A percentile compares a stretch with the other conserved stretches of the same genome.
Evolutionary conservation across 129 eudicot genomes (phyloP).

Genomic region (Tagetes erecta): DNA sequence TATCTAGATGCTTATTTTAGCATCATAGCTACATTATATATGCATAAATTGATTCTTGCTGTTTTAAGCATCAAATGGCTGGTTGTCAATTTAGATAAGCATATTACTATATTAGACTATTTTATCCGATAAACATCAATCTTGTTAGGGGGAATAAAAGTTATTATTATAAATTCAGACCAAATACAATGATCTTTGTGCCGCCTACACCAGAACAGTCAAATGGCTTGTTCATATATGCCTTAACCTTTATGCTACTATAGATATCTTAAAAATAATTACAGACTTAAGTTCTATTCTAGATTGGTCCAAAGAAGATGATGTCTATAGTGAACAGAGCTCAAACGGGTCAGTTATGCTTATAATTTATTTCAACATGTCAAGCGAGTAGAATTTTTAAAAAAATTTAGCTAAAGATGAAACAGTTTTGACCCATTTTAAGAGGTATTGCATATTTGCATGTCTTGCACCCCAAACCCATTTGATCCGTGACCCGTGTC

Average conservation of each 20-base stretch:
- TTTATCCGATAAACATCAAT: slow-evolving; percentile 24
- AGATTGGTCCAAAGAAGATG: slow-evolving; percentile 22
- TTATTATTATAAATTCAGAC: slow-evolving; percentile 19
- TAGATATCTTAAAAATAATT: slow-evolving; percentile 12
- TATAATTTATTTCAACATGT: background rate
- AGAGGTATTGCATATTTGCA: background rate
- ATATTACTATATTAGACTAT: slow-evolving; percentile 24
- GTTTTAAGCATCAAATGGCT: slow-evolving; percentile 31
- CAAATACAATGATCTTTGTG: slow-evolving; percentile 12
- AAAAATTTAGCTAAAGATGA: background rate
- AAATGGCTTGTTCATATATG: slow-evolving; percentile 15
- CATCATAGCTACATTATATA: slow-evolving; percentile 35
- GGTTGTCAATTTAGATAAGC: slow-evolving; percentile 27
- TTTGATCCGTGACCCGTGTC: background rate
- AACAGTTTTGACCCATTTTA: background rate
- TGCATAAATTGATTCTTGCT: slow-evolving; percentile 32
- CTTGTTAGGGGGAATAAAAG: slow-evolving; percentile 10
- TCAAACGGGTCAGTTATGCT: background rate
- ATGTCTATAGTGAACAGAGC: slow-evolving; percentile 2
- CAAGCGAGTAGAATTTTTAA: background rate
- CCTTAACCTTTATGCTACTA: slow-evolving; percentile 5
- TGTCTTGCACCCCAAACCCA: background rate
- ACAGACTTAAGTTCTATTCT: slow-evolving; percentile 13
- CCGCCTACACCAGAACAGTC: slow-evolving; percentile 28
- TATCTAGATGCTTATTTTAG: slow-evolving; percentile 36